phyloP scores from a whole-genome alignment of 805 yeast species.

The Metschnikowia anglica region DNA sequence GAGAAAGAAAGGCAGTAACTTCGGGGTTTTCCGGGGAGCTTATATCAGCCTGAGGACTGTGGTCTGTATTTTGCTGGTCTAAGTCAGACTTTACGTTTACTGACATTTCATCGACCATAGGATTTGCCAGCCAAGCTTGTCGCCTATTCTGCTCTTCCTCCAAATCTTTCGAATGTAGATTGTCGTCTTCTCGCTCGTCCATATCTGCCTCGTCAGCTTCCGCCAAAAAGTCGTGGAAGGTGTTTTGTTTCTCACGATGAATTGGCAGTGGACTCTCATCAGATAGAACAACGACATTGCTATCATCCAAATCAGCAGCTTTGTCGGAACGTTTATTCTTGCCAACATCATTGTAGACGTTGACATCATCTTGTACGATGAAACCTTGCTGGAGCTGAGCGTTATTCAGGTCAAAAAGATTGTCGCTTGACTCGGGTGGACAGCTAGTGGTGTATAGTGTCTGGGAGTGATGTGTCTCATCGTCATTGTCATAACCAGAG shows the following conservation, averaged over 20 bases:
- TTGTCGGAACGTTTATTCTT: too few relatives aligned
- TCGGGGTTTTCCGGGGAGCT: constrained; percentile 3
- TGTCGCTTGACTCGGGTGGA: constrained; percentile 1
- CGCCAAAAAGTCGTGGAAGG: background rate
- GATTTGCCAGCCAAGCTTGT: too few relatives aligned
- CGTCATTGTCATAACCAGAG: background rate
- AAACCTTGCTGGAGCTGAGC: background rate
- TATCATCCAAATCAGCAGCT: too few relatives aligned
- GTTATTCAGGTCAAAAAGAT: constrained; percentile 4
- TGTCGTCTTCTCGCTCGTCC: background rate
- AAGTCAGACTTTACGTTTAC: background rate
- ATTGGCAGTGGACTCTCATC: background rate
- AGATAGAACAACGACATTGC: background rate
- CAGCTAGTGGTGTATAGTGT: too few relatives aligned
- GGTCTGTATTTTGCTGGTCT: background rate
- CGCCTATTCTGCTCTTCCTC: background rate
- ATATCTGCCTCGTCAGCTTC: background rate
- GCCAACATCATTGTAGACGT: too few relatives aligned
- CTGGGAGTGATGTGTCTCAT: too few relatives aligned
- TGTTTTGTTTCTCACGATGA: background rate
- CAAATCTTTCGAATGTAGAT: background rate
- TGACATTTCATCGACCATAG: background rate
- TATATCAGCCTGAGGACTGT: background rate
- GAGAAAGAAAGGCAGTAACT: background rate
- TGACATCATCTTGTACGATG: too few relatives aligned